Evolutionary conservation across 768 basidiomycete species (phyloP), one percentile per base, ranked within the genome.

Genomic region (Pleurotus giganteus): DNA sequence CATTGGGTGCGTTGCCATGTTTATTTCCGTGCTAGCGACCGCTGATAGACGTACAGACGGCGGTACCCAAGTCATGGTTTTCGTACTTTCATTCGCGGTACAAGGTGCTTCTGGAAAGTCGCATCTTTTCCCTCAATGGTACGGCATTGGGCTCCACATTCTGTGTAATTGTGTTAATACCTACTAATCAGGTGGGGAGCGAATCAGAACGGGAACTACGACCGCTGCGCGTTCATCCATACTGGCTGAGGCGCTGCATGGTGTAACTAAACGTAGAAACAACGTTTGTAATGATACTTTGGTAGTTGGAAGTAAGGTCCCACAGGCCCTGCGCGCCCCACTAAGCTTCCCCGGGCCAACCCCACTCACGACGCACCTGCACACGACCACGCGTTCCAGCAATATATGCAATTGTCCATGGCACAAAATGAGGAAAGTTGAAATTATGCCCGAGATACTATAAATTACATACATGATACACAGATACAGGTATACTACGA

Each of bases 91-190:
- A 1, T 64, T 81, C 68, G 60, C 79, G 0, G 79, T 83, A 2
- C 76, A 77, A 53, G 83, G 83, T 19, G 82, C 77, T 2, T 71
- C 73, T 11, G 80, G 82, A 2, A 63, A 66, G 12, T 63, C 78
- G 0, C 76, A 81, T 58, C 61, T 75, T 21, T 83, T 83, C 71
- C 78, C 81, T 8, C 63, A 68, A 58, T 82, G 80, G 82, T 67
- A 29, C 42, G 60, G 39, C 15, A 11, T 19, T 15, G 1, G 19
- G 23, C 12, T 6, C 4, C 19, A 3, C 12, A 27, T 39, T 17
- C 43, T 44, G 24, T 8, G 12, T 12, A 23, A 12, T 37, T 26
- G 19, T 39, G 17, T 23, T 13, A 26, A 21, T 53, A n/a, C n/a
- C 15, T 15, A 5, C n/a, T 11, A 21, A 27, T 34, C 45, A 71